A percentile compares a stretch with the other conserved stretches of the same genome.
Evolutionary conservation across 2,329 filamentous ascomycete species (phyloP).

Genomic region (Epichloe amarillans): DNA sequence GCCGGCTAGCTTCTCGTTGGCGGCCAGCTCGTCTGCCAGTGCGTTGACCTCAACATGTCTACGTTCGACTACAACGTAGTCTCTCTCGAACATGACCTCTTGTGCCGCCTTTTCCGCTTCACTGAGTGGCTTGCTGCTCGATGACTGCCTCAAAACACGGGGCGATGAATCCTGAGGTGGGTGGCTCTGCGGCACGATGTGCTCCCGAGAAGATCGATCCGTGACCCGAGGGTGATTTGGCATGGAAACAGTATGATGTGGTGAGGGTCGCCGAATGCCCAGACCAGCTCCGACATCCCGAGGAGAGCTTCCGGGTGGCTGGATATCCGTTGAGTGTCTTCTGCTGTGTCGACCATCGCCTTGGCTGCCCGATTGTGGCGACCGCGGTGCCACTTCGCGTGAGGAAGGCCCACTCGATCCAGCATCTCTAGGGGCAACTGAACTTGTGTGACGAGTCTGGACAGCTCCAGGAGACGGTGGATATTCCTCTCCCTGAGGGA

Average conservation of each 20-base stretch:
- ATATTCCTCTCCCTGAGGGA: slow-evolving; percentile 17
- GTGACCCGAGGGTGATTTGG: slow-evolving; percentile 27
- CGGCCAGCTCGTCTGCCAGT: slow-evolving; percentile 85
- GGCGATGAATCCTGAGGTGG: slow-evolving; percentile 10
- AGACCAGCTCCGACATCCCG: slow-evolving; percentile 35
- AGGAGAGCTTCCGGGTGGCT: slow-evolving; percentile 28
- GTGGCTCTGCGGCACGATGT: slow-evolving; percentile 19
- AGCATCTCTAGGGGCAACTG: slow-evolving; percentile 16
- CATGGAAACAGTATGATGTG: slow-evolving; percentile 34
- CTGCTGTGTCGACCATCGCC: slow-evolving; percentile 23
- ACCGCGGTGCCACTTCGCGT: slow-evolving; percentile 26
- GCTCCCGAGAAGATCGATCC: slow-evolving; percentile 13
- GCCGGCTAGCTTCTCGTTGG: slow-evolving; percentile 51
- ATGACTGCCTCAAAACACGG: slow-evolving; percentile 10
- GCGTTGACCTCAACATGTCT: slow-evolving; percentile 92
- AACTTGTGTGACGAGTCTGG: slow-evolving; percentile 23
- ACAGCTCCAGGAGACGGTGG: slow-evolving; percentile 13
- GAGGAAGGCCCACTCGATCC: slow-evolving; percentile 28
- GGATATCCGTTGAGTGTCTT: slow-evolving; percentile 14
- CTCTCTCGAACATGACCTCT: slow-evolving; percentile 79
- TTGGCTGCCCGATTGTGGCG: slow-evolving; percentile 31
- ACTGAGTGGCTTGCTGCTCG: slow-evolving; percentile 22
- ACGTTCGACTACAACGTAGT: slow-evolving; percentile 95
- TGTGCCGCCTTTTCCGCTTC: slow-evolving; percentile 65
- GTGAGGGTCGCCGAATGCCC: slow-evolving; percentile 35